These are phyloP conservation scores for Porphyrellus sp. DNA, from an alignment of 1,284 basidiomycete species.

Conservation along the genomic window DNA sequence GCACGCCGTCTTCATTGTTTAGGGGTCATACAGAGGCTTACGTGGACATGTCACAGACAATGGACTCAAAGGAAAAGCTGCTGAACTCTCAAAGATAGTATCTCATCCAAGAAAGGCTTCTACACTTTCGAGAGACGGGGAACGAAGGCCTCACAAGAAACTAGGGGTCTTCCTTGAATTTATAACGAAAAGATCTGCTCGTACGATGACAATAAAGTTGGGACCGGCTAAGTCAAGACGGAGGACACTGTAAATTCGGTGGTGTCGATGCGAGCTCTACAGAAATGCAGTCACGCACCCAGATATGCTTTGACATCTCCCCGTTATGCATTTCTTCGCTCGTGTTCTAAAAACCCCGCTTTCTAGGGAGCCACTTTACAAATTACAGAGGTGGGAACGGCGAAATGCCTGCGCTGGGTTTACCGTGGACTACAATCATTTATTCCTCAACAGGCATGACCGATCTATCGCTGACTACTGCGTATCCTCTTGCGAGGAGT, in stretches of 20 bases:
- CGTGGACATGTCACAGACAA: slow-evolving; percentile 96
- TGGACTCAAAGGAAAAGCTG: slow-evolving; percentile 71
- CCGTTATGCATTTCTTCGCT: slow-evolving; percentile 65
- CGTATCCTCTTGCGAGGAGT: too few relatives aligned
- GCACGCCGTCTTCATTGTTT: not conserved
- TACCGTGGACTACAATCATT: too few relatives aligned
- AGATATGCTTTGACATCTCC: not conserved
- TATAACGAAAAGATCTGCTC: slow-evolving; percentile 61
- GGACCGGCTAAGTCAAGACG: slow-evolving; percentile 58
- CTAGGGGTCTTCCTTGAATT: slow-evolving; percentile 69
- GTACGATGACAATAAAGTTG: slow-evolving; percentile 58
- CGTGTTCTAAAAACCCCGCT: too few relatives aligned
- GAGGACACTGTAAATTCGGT: slow-evolving; percentile 76
- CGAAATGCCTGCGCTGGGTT: too few relatives aligned
- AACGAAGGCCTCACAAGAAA: slow-evolving; percentile 42
- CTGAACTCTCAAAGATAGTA: slow-evolving; percentile 50
- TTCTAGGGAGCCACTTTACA: too few relatives aligned
- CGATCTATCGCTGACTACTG: too few relatives aligned
- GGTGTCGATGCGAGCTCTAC: slow-evolving; percentile 63
- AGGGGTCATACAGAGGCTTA: slow-evolving; percentile 67
- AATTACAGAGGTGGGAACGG: too few relatives aligned
- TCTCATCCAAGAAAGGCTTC: slow-evolving; percentile 60
- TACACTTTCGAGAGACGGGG: slow-evolving; percentile 85
- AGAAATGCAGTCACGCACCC: slow-evolving; percentile 60
- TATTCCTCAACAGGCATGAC: too few relatives aligned